Percentiles rank a stretch among this genome's conserved stretches.
Evolutionary conservation across 768 basidiomycete genomes (phyloP).

Genomic region (Astraeus odoratus): DNA sequence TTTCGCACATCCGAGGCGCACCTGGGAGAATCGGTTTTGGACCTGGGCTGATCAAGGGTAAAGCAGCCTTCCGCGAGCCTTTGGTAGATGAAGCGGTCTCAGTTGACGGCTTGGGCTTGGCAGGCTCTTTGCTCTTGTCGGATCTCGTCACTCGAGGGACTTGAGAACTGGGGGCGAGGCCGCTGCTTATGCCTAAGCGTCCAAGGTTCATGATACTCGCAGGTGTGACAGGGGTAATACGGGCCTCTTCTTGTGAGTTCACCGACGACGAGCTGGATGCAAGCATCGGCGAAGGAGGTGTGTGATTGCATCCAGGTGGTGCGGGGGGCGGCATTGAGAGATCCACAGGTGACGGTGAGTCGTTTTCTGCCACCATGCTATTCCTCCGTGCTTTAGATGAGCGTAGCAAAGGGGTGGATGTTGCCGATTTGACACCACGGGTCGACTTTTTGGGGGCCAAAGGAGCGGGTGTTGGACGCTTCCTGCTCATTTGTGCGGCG

Average conservation of each 20-base stretch:
- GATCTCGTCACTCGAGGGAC: slow-evolving; percentile 7
- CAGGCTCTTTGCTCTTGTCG: slow-evolving; percentile 24
- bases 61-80: slow-evolving; percentile 23
- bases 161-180: slow-evolving; percentile 29
- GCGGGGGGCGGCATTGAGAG: slow-evolving; percentile 85
- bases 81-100: slow-evolving; percentile 16
- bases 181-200: slow-evolving; percentile 45
- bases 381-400: slow-evolving; percentile 38
- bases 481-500: slow-evolving; percentile 36
- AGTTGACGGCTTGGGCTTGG: slow-evolving; percentile 19
- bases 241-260: slow-evolving; percentile 15
- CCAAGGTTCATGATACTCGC: slow-evolving; percentile 90
- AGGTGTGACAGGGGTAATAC: slow-evolving; percentile 78
- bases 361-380: slow-evolving; percentile 37
- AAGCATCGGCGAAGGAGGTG: slow-evolving; percentile 10
- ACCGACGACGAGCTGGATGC: slow-evolving; percentile 1
- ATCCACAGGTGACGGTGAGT: slow-evolving; percentile 85
- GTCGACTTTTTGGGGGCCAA: slow-evolving; percentile 17
- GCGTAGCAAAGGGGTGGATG: slow-evolving; percentile 51
- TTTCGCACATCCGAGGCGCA: slow-evolving; percentile 20
- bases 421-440: slow-evolving; percentile 41
- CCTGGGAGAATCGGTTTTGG: slow-evolving; percentile 73
- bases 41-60: slow-evolving; percentile 41
- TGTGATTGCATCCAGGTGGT: slow-evolving; percentile 28
- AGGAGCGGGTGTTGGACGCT: slow-evolving; percentile 42